Evolutionary conservation across 2,329 filamentous ascomycete genomes (phyloP), one percentile per base, ranked within the genome.

Genomic region (Phaeophleospora eucalypticola): DNA sequence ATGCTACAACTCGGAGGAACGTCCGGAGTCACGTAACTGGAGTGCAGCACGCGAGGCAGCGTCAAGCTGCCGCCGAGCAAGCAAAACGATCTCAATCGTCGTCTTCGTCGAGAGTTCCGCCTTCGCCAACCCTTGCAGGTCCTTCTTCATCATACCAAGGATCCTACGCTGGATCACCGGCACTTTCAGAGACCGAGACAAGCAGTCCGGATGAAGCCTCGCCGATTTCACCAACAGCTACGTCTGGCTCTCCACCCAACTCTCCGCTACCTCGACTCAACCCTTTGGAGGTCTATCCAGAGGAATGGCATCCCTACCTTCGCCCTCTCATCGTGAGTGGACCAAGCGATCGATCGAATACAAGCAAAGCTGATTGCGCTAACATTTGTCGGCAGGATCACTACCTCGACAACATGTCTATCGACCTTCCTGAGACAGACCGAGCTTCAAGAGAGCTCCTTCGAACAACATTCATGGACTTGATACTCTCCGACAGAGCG

Each of bases 401-500:
- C 48, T 65, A 64, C 39, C 37, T 58, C 16, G 52, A 49, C 18
- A 52, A 63, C 49, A 68, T 74, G 56, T 68, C 69, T 3, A 63
- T 70, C 27, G 66, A 72, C 36, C 66, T 72, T 10, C 70, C 70
- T 12, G 68, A 71, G 36, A 60, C 73, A 18, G 71, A 73, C 41
- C 58, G 60, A 0, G 56, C 57, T 2, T 62, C 62, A 35, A 56
- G 56, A n/a, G 62, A 60, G 9, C 59, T 69, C 4, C 56, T 74
- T 4, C 61, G 68, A 46, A 63, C 65, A 16, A 49, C 58, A 14
- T 72, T 71, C 62, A 67, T 72, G 32, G 69, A 68, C 4, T 61
- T 74, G 27, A 63, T 68, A n/a, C 63, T 72, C 49, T 66, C 64
- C 19, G 68, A 72, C 29, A 58, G 62, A 1, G 63, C 68, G 3